Evolutionary conservation across 2,329 filamentous ascomycete genomes (phyloP), one percentile per base, ranked within the genome.

Genomic region (Pseudopyrenochaeta lycopersici): DNA sequence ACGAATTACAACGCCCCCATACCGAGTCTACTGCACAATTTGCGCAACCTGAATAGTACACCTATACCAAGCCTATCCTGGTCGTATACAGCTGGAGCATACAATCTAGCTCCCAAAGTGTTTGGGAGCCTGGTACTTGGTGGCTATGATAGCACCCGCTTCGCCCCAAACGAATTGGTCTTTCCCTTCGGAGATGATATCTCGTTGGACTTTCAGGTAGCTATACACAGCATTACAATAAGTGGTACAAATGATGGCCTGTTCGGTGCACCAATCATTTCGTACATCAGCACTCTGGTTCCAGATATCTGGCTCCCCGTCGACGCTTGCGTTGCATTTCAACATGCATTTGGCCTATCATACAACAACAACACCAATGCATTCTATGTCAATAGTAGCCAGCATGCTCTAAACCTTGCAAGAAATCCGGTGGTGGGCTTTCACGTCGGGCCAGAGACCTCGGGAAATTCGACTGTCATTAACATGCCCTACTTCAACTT

Each of bases 41-140:
- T 78, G 20, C 56, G 58, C 15, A 65, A 70, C 27, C 49, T 62
- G n/a, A 60, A 56, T 3, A 18, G 30, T 15, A 61, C 63, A 21
- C 60, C 64, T 2, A 77, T 78, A 32, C 71, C 75, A 1, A 76
- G 75, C 43, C 47, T 66, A 6, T 76, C 72, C 0, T 79, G 68
- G 68, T 74, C 65, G 5, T 79, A 79, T 51, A 78, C 76, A 2
- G 77, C 77, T n/a, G 77, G 77, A 10, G 70, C 76, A 6, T 61
- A 65, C 48, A 67, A 72, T 47, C 46, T 61, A 7, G 52, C 60
- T 4, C 67, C 67, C 7, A 70, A 70, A 33, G 51, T 64, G 0
- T 65, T 65, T 20, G 72, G 70, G 3, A 74, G 67, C 47, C 60
- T 79, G 7, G 74, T 74, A 0, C 45, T 80, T 3, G 77, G 76